These are phyloP conservation scores for Batkoa obscura DNA, from an alignment of 371 early-diverging fungal species.

Conservation along the genomic window DNA sequence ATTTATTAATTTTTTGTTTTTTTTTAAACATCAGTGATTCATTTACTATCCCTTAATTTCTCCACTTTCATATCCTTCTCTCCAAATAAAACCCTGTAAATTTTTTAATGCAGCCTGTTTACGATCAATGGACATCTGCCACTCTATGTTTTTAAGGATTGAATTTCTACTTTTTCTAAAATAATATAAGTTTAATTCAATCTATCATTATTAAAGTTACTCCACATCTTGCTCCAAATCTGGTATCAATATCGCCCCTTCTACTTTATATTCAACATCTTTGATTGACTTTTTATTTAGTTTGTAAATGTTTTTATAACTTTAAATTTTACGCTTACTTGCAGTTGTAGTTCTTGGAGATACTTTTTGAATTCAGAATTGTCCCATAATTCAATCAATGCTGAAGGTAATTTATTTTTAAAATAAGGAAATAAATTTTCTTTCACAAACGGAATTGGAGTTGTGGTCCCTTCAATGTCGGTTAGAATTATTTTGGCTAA, in stretches of 20 bases:
- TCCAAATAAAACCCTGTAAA: constrained; percentile 92
- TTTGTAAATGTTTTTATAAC: background rate
- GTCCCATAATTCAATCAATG: constrained; percentile 45
- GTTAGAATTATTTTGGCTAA: constrained; percentile 41
- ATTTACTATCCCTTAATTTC: constrained; percentile 56
- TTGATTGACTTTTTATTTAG: constrained; percentile 2
- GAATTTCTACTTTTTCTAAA: constrained; percentile 27
- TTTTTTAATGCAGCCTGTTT: constrained; percentile 75
- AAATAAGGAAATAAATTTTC: constrained; percentile 79
- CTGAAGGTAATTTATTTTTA: constrained; percentile 26
- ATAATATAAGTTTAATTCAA: background rate
- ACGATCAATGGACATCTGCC: constrained; percentile 71
- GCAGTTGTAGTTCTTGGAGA: constrained; percentile 42
- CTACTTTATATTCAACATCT: background rate
- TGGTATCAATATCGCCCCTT: background rate
- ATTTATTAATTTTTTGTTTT: background rate
- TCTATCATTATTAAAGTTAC: background rate
- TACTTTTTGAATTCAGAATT: constrained; percentile 30
- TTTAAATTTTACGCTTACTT: constrained; percentile 23
- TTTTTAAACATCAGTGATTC: background rate
- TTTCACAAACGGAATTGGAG: constrained; percentile 87
- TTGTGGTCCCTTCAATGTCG: constrained; percentile 94
- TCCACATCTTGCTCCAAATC: background rate
- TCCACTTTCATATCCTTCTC: constrained; percentile 57
- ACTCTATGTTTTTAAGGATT: constrained; percentile 41